Evolutionary conservation across 1,139 yeast species (phyloP).

Genomic region (Sugiyamaella pinicola): DNA sequence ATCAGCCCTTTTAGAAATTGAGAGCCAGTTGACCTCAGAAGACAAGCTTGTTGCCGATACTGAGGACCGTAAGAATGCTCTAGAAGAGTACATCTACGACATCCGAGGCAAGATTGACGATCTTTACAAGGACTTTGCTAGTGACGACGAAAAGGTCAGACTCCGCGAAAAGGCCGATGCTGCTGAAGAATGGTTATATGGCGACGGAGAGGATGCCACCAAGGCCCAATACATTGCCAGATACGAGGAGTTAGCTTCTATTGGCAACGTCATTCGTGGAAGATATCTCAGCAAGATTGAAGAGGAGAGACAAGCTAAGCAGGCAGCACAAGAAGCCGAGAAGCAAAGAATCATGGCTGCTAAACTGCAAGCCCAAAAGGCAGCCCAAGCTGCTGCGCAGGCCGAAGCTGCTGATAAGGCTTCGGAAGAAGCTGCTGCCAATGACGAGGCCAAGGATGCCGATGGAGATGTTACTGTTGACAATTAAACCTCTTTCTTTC

Average conservation of each 20-base stretch:
- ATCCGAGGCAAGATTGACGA: constrained; percentile 97
- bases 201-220: constrained; percentile 93
- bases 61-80: constrained; percentile 97
- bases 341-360: constrained; percentile 85
- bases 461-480: constrained; percentile 31
- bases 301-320: constrained; percentile 88
- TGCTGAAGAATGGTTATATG: constrained; percentile 98
- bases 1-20: constrained; percentile 72
- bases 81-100: constrained; percentile 97
- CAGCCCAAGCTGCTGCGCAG: constrained; percentile 37
- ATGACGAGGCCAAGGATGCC: constrained; percentile 33
- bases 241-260: constrained; percentile 93
- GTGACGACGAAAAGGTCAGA: constrained; percentile 84
- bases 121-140: constrained; percentile 83
- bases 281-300: constrained; percentile 93
- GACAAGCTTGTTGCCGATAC: constrained; percentile 98
- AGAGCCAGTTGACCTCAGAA: constrained; percentile 78
- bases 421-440: constrained; percentile 31
- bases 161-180: constrained; percentile 71
- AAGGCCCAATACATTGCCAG: constrained; percentile 98
- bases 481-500: background rate
- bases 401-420: constrained; percentile 37
- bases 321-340: constrained; percentile 85
- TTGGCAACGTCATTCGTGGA: constrained; percentile 94
- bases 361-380: constrained; percentile 83